Evolutionary conservation across 2,329 filamentous ascomycete genomes (phyloP), one percentile per base, ranked within the genome.

Genomic region (Mollisiaceae sp.): DNA sequence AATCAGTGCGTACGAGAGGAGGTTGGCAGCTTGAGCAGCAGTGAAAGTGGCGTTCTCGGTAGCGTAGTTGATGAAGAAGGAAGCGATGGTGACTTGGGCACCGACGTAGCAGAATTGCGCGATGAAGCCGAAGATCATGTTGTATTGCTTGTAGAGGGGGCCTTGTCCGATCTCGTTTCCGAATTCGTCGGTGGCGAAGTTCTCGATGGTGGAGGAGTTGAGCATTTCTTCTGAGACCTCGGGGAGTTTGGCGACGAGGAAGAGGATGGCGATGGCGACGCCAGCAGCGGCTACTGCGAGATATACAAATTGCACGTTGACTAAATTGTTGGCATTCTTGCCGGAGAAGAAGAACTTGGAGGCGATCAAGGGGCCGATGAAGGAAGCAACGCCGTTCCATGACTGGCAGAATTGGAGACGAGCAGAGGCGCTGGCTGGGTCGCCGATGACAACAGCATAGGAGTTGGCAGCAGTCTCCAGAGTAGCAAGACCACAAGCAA

Each of bases 241-340:
- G 1, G 87, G 86, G 4, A 89, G 78, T 0, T 86, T 86, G 80
- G 88, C 85, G 72, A 89, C 89, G 73, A 86, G 88, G 75, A 89
- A 89, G 72, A 89, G 85, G 9, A 89, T 78, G 0, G 86, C 91
- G 6, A 95, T 82, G 3, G 85, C 80, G 60, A 88, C 90, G 65
- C 91, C 92, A 61, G 92, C 88, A 39, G 89, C 81, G 0, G 91
- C 92, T 65, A 94, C 91, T 60, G 88, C 90, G n/a, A 94, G 84
- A 71, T 94, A 94, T 0, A 91, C 91, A 88, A 90, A 95, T 77
- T 95, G 92, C 1, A 94, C 91, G 66, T 89, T 88, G 69, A 90
- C 83, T 3, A 94, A 82, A 93, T 90, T 67, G 87, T 90, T 84
- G 1, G 85, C 85, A 41, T 82, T 78, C 6, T 82, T 76, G 27